Base-by-base conservation (phyloP, 345 rosid genomes). In the Hibiscus mutabilis region DNA sequence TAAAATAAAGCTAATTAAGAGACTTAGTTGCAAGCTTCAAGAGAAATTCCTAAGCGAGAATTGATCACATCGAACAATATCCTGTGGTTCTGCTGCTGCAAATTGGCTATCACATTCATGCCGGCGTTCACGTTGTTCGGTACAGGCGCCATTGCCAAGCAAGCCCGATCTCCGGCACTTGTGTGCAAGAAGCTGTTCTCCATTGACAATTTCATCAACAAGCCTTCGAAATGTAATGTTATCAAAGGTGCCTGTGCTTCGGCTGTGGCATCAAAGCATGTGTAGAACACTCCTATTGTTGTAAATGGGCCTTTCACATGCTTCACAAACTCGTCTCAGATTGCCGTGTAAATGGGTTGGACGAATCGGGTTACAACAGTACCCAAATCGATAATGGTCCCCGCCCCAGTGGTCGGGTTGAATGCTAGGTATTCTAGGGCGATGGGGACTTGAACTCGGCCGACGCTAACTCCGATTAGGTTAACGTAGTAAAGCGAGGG, bases 81-180 rank as follows among this genome's bases (percentile, higher is more conserved):
- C 86, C 98, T 87, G 2, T 82, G 72, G 49, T 93, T 93, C 84
- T 93, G 97, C 81, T 93, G 98, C 81, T 93, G 98, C 69, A 91
- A 84, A 80, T 84, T 93, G 33, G 98, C 98, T 67, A 93, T 87
- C 51, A 91, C 88, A 76, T 93, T 93, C 77, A 93, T 47, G 75
- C 77, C 90, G 16, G 90, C 85, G 78, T 89, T 86, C 42, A 85
- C 87, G 62, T 84, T 88, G 62, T 68, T 80, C 1, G 92, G 97
- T 5, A 85, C 80, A 0, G 91, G 84, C 0, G 94, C 98, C 89
- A 93, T 91, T 0, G 97, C 82, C 79, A 93, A 71, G 85, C 98
- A 93, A 16, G 96, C 84, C 6, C 81, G 78, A 35, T 89, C 74
- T 5, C 96, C 97, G 3, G 96, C 81, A 71, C 92, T 86, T 76